Conservation (phyloP, 1,284 basidiomycete species). For the Apiotrichum gamsii region DNA sequence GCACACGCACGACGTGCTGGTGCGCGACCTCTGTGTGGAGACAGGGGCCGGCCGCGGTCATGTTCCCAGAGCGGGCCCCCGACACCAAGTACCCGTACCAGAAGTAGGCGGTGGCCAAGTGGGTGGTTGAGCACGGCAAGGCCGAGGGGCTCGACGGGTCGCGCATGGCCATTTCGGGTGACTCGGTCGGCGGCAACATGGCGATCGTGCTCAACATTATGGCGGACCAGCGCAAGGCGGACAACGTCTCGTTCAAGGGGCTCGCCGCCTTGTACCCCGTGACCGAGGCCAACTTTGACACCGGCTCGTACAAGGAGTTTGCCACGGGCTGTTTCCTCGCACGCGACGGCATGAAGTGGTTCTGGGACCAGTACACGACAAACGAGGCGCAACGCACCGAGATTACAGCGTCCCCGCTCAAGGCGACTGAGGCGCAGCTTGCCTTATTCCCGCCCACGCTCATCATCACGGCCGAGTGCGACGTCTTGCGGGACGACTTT, state of each 20-base stretch:
- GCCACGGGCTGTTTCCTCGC: slow-evolving; percentile 11
- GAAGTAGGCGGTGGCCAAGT: slow-evolving; percentile 12
- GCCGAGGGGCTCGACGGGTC: slow-evolving; percentile 6
- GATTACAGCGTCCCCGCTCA: slow-evolving; percentile 6
- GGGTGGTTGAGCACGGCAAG: slow-evolving; percentile 10
- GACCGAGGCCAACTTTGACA: slow-evolving; percentile 14
- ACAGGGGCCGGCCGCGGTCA: slow-evolving; percentile 10
- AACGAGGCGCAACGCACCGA: slow-evolving; percentile 3
- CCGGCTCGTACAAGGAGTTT: slow-evolving; percentile 13
- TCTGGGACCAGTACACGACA: slow-evolving; percentile 15
- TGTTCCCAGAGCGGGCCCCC: slow-evolving; percentile 15
- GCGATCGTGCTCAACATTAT: slow-evolving; percentile 10
- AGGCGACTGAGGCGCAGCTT: slow-evolving; percentile 3
- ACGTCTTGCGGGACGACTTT: slow-evolving; percentile 16
- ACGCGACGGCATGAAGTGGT: slow-evolving; percentile 19
- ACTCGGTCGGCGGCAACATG: slow-evolving; percentile 16
- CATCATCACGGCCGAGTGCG: slow-evolving; percentile 13
- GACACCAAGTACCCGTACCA: slow-evolving; percentile 11
- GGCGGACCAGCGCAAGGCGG: slow-evolving; percentile 4
- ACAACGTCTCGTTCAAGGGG: slow-evolving; percentile 4
- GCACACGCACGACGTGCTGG: slow-evolving; percentile 16
- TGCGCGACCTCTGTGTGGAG: slow-evolving; percentile 12
- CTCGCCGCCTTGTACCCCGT: slow-evolving; percentile 13
- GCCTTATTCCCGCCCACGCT: slow-evolving; percentile 13
- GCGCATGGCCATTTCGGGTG: slow-evolving; percentile 11